Conservation (phyloP, 2,329 filamentous ascomycete species). For the Mycosphaerella sp. region DNA sequence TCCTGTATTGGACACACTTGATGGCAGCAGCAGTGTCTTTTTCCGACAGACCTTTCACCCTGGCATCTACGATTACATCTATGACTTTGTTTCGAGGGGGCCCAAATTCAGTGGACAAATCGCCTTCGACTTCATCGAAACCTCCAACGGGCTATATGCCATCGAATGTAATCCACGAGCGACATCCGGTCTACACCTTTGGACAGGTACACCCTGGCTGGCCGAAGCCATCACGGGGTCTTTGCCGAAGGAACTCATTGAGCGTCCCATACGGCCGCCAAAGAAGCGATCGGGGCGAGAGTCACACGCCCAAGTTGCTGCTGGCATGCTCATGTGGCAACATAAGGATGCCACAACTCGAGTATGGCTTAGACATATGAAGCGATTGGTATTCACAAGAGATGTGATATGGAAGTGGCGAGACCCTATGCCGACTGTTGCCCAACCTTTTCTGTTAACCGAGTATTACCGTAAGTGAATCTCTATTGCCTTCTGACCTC, state of each 20-base stretch:
- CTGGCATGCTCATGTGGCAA: slow-evolving; percentile 29
- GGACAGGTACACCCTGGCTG: slow-evolving; percentile 21
- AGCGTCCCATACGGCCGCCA: slow-evolving; percentile 17
- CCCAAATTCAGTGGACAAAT: slow-evolving; percentile 23
- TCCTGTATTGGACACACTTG: slow-evolving; percentile 30
- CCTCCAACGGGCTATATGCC: slow-evolving; percentile 21
- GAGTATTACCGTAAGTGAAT: slow-evolving; percentile 23
- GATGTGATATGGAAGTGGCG: slow-evolving; percentile 30
- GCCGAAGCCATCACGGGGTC: slow-evolving; percentile 16
- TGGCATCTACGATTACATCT: slow-evolving; percentile 26
- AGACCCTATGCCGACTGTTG: slow-evolving; percentile 27
- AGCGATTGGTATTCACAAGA: slow-evolving; percentile 25
- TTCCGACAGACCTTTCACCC: slow-evolving; percentile 24
- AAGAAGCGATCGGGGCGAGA: slow-evolving; percentile 10
- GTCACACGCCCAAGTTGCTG: slow-evolving; percentile 13
- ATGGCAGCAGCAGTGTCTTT: slow-evolving; percentile 29
- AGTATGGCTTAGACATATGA: slow-evolving; percentile 28
- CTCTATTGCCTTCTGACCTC: no score
- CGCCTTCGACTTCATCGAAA: slow-evolving; percentile 32
- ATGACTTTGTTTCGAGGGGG: slow-evolving; percentile 18
- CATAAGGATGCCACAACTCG: slow-evolving; percentile 17
- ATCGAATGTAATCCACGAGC: slow-evolving; percentile 32
- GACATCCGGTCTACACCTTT: slow-evolving; percentile 31
- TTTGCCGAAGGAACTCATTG: slow-evolving; percentile 16
- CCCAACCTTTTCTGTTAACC: slow-evolving; percentile 31